A percentile compares a stretch with the other conserved stretches of the same genome.
phyloP scores from a whole-genome alignment of 495 filamentous ascomycete genomes.

The Neurospora africana region DNA sequence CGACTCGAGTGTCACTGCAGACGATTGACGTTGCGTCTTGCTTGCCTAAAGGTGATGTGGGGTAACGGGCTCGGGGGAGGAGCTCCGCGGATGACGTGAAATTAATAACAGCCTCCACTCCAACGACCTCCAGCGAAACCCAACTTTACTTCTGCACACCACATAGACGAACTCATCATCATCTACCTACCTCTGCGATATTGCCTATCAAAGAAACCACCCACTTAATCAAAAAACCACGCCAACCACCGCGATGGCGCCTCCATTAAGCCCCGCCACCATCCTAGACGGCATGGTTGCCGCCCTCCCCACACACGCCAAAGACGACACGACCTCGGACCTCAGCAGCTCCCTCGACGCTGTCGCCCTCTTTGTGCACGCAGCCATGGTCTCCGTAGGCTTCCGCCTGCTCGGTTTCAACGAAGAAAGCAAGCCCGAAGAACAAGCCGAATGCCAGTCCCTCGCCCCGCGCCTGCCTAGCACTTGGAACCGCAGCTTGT shows the following conservation, averaged over 20 bases:
- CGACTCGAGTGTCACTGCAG: background rate
- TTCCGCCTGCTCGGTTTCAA: constrained; percentile 76
- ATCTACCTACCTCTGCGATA: background rate
- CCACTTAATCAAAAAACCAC: background rate
- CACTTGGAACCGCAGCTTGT: constrained; percentile 64
- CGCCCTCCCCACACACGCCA: constrained; percentile 42
- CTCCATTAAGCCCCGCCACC: constrained; percentile 29
- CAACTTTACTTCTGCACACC: background rate
- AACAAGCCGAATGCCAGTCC: constrained; percentile 25
- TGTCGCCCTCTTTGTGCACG: constrained; percentile 74
- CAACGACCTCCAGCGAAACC: background rate
- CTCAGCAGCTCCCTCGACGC: constrained; percentile 75
- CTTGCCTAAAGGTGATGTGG: background rate
- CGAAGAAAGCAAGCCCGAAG: constrained; percentile 47
- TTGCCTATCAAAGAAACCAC: background rate
- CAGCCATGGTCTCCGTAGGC: constrained; percentile 66
- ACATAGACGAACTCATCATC: background rate
- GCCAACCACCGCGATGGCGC: constrained; percentile 4
- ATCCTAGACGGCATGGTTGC: constrained; percentile 47
- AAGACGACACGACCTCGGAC: constrained; percentile 41
- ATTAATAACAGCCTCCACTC: background rate
- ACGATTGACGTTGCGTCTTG: background rate
- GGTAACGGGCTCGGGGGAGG: background rate
- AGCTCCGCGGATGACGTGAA: background rate
- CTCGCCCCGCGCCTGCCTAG: constrained; percentile 53